Conservation (phyloP, 2,329 filamentous ascomycete species). For the Colletotrichum tabaci region DNA sequence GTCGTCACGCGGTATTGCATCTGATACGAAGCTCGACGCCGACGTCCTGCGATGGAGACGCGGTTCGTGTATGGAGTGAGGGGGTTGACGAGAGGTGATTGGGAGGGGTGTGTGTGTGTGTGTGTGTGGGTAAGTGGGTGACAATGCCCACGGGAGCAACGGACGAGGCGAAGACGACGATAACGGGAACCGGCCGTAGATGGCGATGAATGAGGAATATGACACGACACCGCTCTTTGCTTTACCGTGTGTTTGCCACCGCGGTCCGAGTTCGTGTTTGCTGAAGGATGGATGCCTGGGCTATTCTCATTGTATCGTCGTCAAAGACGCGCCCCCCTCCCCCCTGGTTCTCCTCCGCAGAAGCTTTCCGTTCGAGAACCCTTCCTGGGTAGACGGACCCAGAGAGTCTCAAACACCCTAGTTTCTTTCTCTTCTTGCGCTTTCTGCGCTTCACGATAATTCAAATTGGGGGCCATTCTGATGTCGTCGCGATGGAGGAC, state of each 20-base stretch:
- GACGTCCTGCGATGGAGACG: background rate
- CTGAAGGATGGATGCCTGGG: background rate
- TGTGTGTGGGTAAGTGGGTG: background rate
- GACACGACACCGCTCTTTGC: conserved; percentile 24
- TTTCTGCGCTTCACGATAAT: conserved; percentile 34
- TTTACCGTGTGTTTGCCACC: background rate
- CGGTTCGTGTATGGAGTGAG: background rate
- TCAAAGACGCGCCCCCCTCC: background rate
- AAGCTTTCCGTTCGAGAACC: background rate
- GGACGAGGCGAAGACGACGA: conserved; percentile 6
- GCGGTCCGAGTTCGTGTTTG: background rate
- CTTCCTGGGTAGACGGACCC: background rate
- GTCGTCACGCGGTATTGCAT: background rate
- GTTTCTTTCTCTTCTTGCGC: conserved; percentile 5
- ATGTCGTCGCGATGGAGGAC: no score
- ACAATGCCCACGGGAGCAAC: no score
- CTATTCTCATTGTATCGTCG: background rate
- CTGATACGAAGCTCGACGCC: conserved; percentile 8
- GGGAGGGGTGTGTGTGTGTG: background rate
- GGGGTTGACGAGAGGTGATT: background rate
- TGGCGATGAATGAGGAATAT: conserved; percentile 17
- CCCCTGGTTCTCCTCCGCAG: background rate
- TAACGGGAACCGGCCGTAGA: background rate
- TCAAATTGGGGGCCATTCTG: background rate
- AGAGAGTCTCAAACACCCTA: background rate